Evolutionary conservation across 768 basidiomycete species (phyloP).

Genomic region (Lactifluus piperatus): DNA sequence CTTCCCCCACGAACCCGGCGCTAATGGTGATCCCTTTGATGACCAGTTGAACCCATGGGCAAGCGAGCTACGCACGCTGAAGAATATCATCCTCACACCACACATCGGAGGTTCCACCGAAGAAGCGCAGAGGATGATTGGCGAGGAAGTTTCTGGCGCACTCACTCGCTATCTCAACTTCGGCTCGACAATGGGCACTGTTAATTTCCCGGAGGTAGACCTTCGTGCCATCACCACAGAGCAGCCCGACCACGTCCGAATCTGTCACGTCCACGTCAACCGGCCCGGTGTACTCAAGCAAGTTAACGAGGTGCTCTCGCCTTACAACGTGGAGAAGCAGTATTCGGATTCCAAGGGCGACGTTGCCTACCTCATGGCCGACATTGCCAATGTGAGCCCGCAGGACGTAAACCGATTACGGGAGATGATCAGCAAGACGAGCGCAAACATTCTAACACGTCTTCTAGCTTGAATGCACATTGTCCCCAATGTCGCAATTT

Average conservation of each 20-base stretch:
- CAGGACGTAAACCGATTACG: constrained; percentile 70
- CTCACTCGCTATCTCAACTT: constrained; percentile 85
- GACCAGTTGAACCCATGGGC: constrained; percentile 85
- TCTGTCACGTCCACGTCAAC: constrained; percentile 95
- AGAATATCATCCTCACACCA: constrained; percentile 94
- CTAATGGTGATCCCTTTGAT: constrained; percentile 86
- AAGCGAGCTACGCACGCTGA: constrained; percentile 58
- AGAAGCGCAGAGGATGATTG: constrained; percentile 96
- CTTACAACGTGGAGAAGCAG: constrained; percentile 99
- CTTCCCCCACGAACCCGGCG: constrained; percentile 85
- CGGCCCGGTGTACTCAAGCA: constrained; percentile 89
- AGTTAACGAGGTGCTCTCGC: constrained; percentile 89
- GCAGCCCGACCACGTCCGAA: constrained; percentile 70
- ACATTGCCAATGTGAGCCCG: constrained; percentile 85
- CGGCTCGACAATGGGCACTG: constrained; percentile 84
- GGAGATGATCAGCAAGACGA: constrained; percentile 68
- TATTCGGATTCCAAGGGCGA: constrained; percentile 96
- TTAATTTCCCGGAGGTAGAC: constrained; percentile 99
- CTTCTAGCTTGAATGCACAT: constrained; percentile 50
- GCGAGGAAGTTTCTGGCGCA: constrained; percentile 84
- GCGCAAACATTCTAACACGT: constrained; percentile 84
- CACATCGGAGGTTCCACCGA: constrained; percentile 99
- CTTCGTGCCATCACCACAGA: constrained; percentile 84
- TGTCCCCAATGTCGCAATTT: neutral
- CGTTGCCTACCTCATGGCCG: constrained; percentile 92